Conservation (phyloP, 495 filamentous ascomycete genomes). For the Parathielavia appendiculata region DNA sequence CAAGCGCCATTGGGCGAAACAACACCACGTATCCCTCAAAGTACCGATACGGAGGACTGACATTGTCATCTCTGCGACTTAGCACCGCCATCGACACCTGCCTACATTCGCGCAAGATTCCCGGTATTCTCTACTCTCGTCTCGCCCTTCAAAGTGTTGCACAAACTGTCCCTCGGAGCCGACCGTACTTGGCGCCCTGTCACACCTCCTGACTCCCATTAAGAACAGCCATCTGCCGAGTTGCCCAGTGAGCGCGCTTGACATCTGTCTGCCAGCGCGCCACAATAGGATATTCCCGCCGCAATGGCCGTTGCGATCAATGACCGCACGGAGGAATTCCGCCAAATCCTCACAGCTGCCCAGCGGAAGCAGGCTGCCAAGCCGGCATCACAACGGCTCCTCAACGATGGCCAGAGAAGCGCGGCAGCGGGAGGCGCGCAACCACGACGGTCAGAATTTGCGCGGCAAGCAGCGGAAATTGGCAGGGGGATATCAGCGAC, state of each 20-base stretch:
- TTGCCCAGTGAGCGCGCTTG: neutral
- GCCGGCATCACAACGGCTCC: slow-evolving; percentile 67
- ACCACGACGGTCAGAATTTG: slow-evolving; percentile 69
- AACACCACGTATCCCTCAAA: slow-evolving; percentile 13
- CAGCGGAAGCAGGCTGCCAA: slow-evolving; percentile 69
- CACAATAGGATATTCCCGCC: slow-evolving; percentile 6
- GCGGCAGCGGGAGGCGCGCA: slow-evolving; percentile 60
- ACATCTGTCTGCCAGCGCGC: neutral
- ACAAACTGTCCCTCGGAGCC: neutral
- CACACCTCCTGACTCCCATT: slow-evolving; percentile 1
- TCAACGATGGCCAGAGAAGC: slow-evolving; percentile 65
- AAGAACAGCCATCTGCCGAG: neutral
- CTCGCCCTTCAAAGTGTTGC: neutral
- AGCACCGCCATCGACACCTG: neutral
- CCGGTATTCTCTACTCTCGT: neutral
- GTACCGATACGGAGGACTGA: neutral
- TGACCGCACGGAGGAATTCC: slow-evolving; percentile 93
- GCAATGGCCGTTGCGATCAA: slow-evolving; percentile 72
- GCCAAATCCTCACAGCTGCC: slow-evolving; percentile 76
- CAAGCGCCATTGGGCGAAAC: slow-evolving; percentile 17
- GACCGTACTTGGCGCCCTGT: neutral
- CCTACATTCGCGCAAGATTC: neutral
- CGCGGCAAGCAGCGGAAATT: slow-evolving; percentile 81
- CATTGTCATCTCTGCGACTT: neutral
- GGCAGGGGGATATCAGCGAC: slow-evolving; percentile 85